Conservation (phyloP, 2,329 filamentous ascomycete genomes). For the Septoria linicola region DNA sequence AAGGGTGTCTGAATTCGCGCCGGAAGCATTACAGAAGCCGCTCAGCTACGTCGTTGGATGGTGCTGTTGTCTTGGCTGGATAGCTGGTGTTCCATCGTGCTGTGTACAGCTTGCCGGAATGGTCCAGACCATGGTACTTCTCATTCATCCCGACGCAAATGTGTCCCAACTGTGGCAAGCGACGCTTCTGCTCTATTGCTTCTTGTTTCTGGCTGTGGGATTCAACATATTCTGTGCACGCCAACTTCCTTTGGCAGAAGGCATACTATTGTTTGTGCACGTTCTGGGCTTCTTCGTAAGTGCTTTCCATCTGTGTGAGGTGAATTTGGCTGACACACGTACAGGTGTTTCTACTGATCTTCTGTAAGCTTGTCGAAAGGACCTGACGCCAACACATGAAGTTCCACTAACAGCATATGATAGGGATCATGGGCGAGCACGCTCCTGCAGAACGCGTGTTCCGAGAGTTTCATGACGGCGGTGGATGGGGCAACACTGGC, state of each 20-base stretch:
- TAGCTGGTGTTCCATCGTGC: conserved; percentile 36
- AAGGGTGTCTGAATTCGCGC: conserved; percentile 45
- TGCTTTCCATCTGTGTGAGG: background rate
- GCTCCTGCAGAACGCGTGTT: conserved; percentile 35
- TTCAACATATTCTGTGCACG: conserved; percentile 41
- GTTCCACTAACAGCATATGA: background rate
- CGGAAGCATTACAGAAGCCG: conserved; percentile 43
- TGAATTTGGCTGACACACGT: background rate
- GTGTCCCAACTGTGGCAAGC: conserved; percentile 32
- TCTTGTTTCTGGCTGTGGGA: conserved; percentile 34
- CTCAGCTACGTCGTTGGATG: conserved; percentile 50
- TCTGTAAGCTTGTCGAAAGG: conserved; percentile 29
- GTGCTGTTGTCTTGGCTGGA: conserved; percentile 40
- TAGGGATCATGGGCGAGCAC: conserved; percentile 33
- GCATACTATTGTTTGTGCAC: conserved; percentile 42
- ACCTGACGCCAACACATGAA: background rate
- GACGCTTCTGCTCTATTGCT: conserved; percentile 35
- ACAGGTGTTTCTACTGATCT: conserved; percentile 40
- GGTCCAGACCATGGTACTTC: conserved; percentile 35
- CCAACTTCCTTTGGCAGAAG: conserved; percentile 38
- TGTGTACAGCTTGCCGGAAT: conserved; percentile 34
- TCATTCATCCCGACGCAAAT: conserved; percentile 32
- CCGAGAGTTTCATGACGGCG: conserved; percentile 42
- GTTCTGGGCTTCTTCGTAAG: conserved; percentile 45
- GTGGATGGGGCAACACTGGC: conserved; percentile 44